A percentile compares a stretch with the other conserved stretches of the same genome.
Conservation (phyloP, 495 filamentous ascomycete genomes). For the Physcia stellaris region DNA sequence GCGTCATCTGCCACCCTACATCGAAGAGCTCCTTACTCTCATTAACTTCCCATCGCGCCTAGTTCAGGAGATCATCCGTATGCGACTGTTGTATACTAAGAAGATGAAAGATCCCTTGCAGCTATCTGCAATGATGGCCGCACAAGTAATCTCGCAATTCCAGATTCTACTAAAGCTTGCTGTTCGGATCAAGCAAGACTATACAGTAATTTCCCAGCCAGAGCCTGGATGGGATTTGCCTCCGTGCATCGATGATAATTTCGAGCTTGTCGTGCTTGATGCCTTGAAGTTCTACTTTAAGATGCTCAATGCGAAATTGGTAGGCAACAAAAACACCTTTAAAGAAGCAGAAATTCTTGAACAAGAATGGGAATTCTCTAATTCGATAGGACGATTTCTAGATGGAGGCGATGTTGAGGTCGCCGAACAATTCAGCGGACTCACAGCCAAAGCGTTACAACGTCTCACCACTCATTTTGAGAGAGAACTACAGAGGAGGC, state of each 20-base stretch:
- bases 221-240: constrained; percentile 92
- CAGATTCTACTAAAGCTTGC: constrained; percentile 85
- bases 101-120: constrained; percentile 86
- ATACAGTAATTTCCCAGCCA: constrained; percentile 66
- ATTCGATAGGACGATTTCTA: constrained; percentile 76
- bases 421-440: constrained; percentile 92
- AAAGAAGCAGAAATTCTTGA: constrained; percentile 96
- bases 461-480: constrained; percentile 85
- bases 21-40: constrained; percentile 86
- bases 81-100: constrained; percentile 81
- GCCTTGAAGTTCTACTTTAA: constrained; percentile 96
- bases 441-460: constrained; percentile 81
- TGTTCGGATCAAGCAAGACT: constrained; percentile 81
- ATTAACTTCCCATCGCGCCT: constrained; percentile 95
- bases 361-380: constrained; percentile 94
- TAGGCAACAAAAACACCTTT: constrained; percentile 96
- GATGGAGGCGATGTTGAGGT: constrained; percentile 92
- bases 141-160: constrained; percentile 94
- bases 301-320: constrained; percentile 91
- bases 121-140: constrained; percentile 78
- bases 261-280: constrained; percentile 89
- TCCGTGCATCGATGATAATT: constrained; percentile 91
- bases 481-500: constrained; percentile 67
- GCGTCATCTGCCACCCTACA: constrained; percentile 88
- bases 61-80: constrained; percentile 90